These are phyloP conservation scores for Fusarium coffeatum DNA, from an alignment of 2,329 filamentous ascomycete species.

Conservation along the genomic window DNA sequence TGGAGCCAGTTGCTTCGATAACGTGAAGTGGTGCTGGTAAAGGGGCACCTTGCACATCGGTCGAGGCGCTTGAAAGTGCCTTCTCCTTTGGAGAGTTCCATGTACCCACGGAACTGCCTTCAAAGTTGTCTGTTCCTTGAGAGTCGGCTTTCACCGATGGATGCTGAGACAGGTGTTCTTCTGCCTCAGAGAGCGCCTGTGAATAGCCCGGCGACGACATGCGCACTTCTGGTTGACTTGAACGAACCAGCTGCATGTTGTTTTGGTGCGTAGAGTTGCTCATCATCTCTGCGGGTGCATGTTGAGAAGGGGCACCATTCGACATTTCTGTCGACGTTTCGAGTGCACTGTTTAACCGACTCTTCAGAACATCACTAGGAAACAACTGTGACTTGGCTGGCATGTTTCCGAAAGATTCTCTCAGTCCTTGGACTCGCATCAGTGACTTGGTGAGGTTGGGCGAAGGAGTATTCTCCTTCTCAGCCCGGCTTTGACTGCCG, in stretches of 20 bases:
- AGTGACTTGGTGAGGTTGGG: slow-evolving; percentile 18
- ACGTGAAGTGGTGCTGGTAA: slow-evolving; percentile 39
- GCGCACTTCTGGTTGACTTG: not conserved
- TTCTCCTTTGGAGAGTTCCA: slow-evolving; percentile 14
- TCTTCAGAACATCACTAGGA: not conserved
- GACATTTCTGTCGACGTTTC: not conserved
- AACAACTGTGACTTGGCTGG: slow-evolving; percentile 11
- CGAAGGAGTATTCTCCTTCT: not conserved
- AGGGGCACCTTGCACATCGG: slow-evolving; percentile 8
- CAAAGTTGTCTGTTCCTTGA: not conserved
- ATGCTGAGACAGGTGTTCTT: not conserved
- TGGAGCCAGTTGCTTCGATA: slow-evolving; percentile 25
- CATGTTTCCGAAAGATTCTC: not conserved
- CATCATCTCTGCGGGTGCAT: not conserved
- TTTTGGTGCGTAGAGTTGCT: not conserved
- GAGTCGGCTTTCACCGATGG: not conserved
- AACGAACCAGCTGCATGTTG: not conserved
- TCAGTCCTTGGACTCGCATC: slow-evolving; percentile 1
- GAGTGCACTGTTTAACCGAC: not conserved
- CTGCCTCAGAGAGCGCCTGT: not conserved
- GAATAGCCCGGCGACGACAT: not conserved
- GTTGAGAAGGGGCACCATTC: not conserved
- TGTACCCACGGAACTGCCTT: slow-evolving; percentile 7
- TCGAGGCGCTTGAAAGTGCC: not conserved
- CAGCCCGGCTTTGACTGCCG: not conserved